Conservation (phyloP, 2,329 filamentous ascomycete genomes). For the Sporothrix brasiliensis region DNA sequence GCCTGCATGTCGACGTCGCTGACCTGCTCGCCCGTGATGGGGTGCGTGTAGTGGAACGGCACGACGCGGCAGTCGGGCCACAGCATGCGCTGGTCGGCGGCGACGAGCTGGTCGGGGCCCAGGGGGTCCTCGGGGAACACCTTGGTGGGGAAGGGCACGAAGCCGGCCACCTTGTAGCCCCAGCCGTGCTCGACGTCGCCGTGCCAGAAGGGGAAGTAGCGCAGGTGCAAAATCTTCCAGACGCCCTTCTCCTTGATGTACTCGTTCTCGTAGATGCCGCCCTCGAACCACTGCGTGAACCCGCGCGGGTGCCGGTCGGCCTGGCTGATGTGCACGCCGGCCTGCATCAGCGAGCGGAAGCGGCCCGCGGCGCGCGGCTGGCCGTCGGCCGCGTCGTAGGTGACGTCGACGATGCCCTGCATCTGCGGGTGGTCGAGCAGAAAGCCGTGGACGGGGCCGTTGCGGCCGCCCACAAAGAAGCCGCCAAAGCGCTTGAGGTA, state of each 20-base stretch:
- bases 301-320: slow-evolving; percentile 55
- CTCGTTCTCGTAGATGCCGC: slow-evolving; percentile 61
- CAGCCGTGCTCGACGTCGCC: slow-evolving; percentile 57
- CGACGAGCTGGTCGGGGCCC: slow-evolving; percentile 56
- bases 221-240: slow-evolving; percentile 58
- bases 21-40: slow-evolving; percentile 52
- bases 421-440: slow-evolving; percentile 61
- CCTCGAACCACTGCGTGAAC: slow-evolving; percentile 61
- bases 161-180: slow-evolving; percentile 57
- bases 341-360: slow-evolving; percentile 59
- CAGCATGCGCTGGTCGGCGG: slow-evolving; percentile 53
- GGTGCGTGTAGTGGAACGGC: slow-evolving; percentile 57
- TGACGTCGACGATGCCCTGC: slow-evolving; percentile 59
- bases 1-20: slow-evolving; percentile 54
- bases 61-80: slow-evolving; percentile 60
- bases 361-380: slow-evolving; percentile 51
- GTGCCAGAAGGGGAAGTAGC: slow-evolving; percentile 63
- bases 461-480: slow-evolving; percentile 56
- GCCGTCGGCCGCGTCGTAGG: slow-evolving; percentile 42
- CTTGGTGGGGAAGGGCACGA: slow-evolving; percentile 54
- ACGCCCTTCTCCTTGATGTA: slow-evolving; percentile 59
- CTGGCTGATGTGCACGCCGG: slow-evolving; percentile 57
- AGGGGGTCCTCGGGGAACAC: slow-evolving; percentile 54
- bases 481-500: slow-evolving; percentile 57
- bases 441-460: slow-evolving; percentile 59